phyloP scores from a whole-genome alignment of 1,284 basidiomycete genomes.

The Tilletiopsis washingtonensis region DNA sequence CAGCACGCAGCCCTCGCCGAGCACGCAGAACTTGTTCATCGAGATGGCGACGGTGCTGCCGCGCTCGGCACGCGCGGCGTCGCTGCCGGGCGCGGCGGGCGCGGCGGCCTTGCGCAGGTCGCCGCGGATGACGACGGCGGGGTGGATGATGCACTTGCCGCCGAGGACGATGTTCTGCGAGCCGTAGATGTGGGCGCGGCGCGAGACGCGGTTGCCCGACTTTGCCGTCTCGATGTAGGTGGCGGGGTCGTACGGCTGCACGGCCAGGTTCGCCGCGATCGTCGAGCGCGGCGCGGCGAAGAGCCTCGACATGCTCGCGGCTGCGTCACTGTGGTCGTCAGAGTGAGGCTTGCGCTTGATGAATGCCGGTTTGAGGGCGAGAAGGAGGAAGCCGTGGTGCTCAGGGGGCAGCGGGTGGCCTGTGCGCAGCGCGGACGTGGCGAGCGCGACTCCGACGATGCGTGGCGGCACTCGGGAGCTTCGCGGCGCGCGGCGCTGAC shows the following conservation, averaged over 20 bases:
- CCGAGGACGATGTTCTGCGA: constrained; percentile 94
- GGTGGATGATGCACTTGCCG: constrained; percentile 92
- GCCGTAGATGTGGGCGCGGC: constrained; percentile 83
- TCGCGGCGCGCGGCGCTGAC: too few relatives aligned
- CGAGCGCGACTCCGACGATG: too few relatives aligned
- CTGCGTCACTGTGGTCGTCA: too few relatives aligned
- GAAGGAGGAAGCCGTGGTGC: too few relatives aligned
- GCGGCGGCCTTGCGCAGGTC: constrained; percentile 56
- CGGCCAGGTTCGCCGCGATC: neutral
- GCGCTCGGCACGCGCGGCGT: neutral
- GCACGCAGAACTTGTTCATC: constrained; percentile 55
- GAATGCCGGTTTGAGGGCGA: too few relatives aligned
- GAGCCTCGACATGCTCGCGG: too few relatives aligned
- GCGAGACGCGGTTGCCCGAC: constrained; percentile 85
- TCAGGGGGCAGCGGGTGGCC: too few relatives aligned
- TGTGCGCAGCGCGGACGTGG: too few relatives aligned
- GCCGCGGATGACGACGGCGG: constrained; percentile 75
- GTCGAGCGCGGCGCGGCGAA: neutral
- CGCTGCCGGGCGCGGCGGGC: constrained; percentile 7
- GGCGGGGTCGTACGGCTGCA: constrained; percentile 16
- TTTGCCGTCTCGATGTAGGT: constrained; percentile 50
- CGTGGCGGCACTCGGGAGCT: too few relatives aligned
- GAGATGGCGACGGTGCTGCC: neutral
- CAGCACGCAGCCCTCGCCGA: constrained; percentile 82
- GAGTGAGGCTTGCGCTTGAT: too few relatives aligned